Conservation (phyloP, 2,329 filamentous ascomycete species). For the Colletotrichum karsti region DNA sequence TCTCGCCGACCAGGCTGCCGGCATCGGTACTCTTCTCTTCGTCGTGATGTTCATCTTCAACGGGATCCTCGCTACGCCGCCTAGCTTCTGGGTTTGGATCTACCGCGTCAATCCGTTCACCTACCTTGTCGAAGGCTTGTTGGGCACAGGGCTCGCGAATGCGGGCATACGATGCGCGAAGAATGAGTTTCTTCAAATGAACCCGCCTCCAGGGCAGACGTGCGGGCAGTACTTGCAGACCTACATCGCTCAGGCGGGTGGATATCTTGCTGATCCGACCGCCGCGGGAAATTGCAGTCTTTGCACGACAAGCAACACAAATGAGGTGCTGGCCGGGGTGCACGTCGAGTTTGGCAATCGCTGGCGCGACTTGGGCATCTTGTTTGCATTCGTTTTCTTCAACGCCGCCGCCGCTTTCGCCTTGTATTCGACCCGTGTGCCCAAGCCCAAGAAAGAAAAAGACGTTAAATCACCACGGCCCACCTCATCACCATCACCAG, state of each 20-base stretch:
- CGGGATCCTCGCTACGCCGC: conserved; percentile 77
- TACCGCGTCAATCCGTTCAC: conserved; percentile 79
- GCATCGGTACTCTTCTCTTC: conserved; percentile 69
- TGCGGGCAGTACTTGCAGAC: conserved; percentile 64
- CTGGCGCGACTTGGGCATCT: conserved; percentile 66
- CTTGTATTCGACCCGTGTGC: conserved; percentile 61
- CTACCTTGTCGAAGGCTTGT: conserved; percentile 74
- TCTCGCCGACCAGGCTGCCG: conserved; percentile 69
- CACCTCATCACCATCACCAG: background rate
- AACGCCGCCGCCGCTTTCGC: conserved; percentile 61
- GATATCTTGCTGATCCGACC: conserved; percentile 53
- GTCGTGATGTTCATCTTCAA: conserved; percentile 73
- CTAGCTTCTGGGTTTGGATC: conserved; percentile 81
- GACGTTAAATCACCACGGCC: background rate
- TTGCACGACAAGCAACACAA: conserved; percentile 19
- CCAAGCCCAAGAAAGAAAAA: conserved; percentile 44
- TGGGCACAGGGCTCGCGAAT: conserved; percentile 71
- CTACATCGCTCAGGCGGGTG: conserved; percentile 55
- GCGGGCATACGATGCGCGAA: conserved; percentile 65
- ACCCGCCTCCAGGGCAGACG: conserved; percentile 60
- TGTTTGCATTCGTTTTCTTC: conserved; percentile 63
- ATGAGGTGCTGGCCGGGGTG: conserved; percentile 32
- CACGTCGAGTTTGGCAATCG: conserved; percentile 55
- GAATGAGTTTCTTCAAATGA: conserved; percentile 72
- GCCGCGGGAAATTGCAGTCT: conserved; percentile 38